Evolutionary conservation across 495 filamentous ascomycete genomes (phyloP), one percentile per base, ranked within the genome.

Genomic region (Aspergillus mulundensis): DNA sequence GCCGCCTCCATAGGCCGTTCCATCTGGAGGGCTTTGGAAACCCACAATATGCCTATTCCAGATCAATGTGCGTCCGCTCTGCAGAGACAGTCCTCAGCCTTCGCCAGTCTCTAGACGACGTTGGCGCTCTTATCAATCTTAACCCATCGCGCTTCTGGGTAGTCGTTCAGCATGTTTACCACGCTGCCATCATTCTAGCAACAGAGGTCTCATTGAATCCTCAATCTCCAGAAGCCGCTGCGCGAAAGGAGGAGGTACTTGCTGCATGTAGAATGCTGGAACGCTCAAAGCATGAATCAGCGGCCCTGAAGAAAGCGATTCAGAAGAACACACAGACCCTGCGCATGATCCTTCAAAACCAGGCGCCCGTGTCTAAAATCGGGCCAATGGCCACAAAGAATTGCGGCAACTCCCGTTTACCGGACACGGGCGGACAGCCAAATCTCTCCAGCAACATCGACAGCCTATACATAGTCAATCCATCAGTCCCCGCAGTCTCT

Each of bases 161-260:
- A 2, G 60, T 66, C 39, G 59, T 61, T 55, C 61, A 68, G 23
- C 66, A 70, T 54, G 53, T 69, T 8, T 66, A 66, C 45, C 55
- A 65, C 24, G 68, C 66, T 12, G 68, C 68, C 15, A 39, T 70
- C 18, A 63, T 65, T 10, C 50, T 70, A 7, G 68, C 66, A 16
- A 63, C 64, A 23, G 64, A 70, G 18, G 64, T 67, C 2, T 67
- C 66, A 3, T 63, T 70, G 23, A 60, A 68, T 15, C 64, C 63
- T 1, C 16, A 44, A 8, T 59, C 65, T 18, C 63, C 60, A 15
- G 62, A 65, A 8, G 63, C 62, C 1, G 59, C 61, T 12, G 30
- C 55, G 36, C 57, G 58, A 2, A 66, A 67, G 41, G 41, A 60
- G 1, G 62, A 66, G 36, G 64, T 70, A 0, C 36, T 68, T n/a